Evolutionary conservation across 495 filamentous ascomycete species (phyloP).

Genomic region (Entonaema liquescens): DNA sequence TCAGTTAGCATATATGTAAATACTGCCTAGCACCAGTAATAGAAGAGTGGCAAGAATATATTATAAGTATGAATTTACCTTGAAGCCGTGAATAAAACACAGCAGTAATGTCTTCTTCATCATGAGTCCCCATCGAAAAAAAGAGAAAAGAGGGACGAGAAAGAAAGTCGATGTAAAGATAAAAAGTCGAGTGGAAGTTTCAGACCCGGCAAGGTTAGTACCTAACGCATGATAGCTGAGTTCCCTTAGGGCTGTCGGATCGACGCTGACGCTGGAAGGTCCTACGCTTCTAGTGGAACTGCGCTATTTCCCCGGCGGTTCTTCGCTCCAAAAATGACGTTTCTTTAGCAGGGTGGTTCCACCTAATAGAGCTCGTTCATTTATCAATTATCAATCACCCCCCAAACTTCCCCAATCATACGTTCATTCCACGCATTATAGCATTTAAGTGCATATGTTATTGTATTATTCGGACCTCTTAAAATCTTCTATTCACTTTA

Average conservation of each 20-base stretch:
- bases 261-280: constrained; percentile 13
- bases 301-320: constrained; percentile 23
- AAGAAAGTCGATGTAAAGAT: neutral
- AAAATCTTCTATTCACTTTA: constrained; percentile 8
- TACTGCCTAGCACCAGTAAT: neutral
- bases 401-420: too few species aligned
- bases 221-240: neutral
- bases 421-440: neutral
- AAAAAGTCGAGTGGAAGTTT: neutral
- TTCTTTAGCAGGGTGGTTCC: constrained; percentile 15
- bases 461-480: neutral
- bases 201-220: neutral
- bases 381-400: constrained; percentile 4
- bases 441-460: constrained; percentile 7
- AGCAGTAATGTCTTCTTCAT: constrained; percentile 92
- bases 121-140: constrained; percentile 47
- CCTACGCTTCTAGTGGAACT: neutral
- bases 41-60: neutral
- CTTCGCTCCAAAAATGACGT: constrained; percentile 39
- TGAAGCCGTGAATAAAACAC: constrained; percentile 97
- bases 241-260: constrained; percentile 21
- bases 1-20: neutral
- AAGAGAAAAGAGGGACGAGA: constrained; percentile 6
- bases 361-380: neutral
- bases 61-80: constrained; percentile 71